Base-by-base conservation (phyloP, 1,284 basidiomycete genomes). In the Fomitiporia mediterranea region DNA sequence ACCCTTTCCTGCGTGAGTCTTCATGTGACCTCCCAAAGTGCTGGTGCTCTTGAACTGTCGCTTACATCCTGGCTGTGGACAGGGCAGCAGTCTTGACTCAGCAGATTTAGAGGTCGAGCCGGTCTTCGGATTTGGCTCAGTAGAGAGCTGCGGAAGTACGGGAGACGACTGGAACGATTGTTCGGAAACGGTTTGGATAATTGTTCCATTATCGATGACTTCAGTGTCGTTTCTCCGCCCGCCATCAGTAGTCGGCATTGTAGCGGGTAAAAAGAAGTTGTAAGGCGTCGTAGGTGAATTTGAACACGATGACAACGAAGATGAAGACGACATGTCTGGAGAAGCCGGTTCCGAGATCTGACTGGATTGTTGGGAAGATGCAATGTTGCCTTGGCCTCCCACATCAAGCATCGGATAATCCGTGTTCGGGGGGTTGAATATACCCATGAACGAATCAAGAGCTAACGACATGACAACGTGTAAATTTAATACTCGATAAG, bases 41-140 rank as follows among this genome's bases (percentile, higher is more conserved):
- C 57, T 59, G 49, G 57, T 59, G 23, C 52, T 59, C 52, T 59
- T 59, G 48, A 59, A 59, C 19, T 59, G 57, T 6, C 57, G 52
- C 37, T 55, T 55, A 28, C 57, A 59, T 19, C 57, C 57, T 2
- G 46, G 57, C 27, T 59, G 57, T 2, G 57, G 57, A 35, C 57
- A 59, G 21, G 57, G 57, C n/a, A 59, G 39, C 21, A 59, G 47
- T 21, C 57, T 47, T 15, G 57, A 59, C 17, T 55, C 51, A 13
- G 25, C 38, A 37, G 21, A 27, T n/a, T 51, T 56, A 2, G n/a
- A 7, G 27, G 35, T 13, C 15, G 40, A n/a, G 15, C 17, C 30
- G 17, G 35, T 5, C 25, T 23, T 48, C 19, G 25, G 15, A 6
- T 48, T 47, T 9, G 35, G 9, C 8, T 17, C 37, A 9, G 53